phyloP scores from a whole-genome alignment of 2,329 filamentous ascomycete species.

The Calonectria pauciramosa region DNA sequence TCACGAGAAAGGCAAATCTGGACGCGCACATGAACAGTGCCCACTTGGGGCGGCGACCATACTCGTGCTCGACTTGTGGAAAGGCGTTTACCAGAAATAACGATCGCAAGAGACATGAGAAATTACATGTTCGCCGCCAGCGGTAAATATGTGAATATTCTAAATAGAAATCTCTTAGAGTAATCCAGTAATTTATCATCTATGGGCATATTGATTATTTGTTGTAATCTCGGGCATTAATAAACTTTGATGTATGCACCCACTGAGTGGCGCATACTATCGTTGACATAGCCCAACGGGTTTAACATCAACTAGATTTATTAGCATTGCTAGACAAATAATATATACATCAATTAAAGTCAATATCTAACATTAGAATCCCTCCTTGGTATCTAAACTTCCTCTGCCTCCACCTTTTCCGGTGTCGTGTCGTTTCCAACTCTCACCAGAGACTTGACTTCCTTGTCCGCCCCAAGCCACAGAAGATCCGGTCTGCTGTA shows the following conservation, averaged over 20 bases:
- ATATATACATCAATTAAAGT: not conserved
- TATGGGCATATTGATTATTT: no score
- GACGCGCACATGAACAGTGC: constrained; percentile 50
- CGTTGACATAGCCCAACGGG: no score
- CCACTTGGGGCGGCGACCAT: constrained; percentile 53
- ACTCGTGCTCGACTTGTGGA: constrained; percentile 46
- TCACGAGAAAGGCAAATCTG: constrained; percentile 53
- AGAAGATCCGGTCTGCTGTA: constrained; percentile 21
- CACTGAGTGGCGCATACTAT: no score
- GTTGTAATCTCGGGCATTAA: no score
- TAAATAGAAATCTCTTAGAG: no score
- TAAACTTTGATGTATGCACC: no score
- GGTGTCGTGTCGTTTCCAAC: not conserved
- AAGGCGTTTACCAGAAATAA: constrained; percentile 51
- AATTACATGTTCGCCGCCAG: constrained; percentile 35
- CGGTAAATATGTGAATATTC: not conserved
- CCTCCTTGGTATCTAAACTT: not conserved
- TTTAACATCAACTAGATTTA: no score
- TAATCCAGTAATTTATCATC: not conserved
- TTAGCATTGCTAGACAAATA: not conserved
- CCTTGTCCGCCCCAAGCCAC: constrained; percentile 18
- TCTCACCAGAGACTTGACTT: not conserved
- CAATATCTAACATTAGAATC: not conserved
- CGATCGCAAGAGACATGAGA: constrained; percentile 52
- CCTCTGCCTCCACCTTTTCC: not conserved